Evolutionary conservation across 176 grass and related monocot genomes (phyloP).

Genomic region (Oryza coarctata): DNA sequence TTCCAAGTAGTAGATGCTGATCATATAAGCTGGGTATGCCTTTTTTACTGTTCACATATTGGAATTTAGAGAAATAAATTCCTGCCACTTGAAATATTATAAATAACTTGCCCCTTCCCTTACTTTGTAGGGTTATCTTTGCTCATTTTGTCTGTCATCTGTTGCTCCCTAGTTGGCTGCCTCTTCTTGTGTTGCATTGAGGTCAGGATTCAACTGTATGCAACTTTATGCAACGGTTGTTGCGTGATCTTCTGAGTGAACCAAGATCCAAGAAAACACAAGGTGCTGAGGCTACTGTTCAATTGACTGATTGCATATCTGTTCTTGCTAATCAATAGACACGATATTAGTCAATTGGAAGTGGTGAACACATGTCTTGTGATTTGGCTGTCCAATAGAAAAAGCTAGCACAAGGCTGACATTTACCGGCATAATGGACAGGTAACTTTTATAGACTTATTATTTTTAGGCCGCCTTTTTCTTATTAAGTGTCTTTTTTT

Average conservation of each 20-base stretch:
- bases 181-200: slow-evolving; percentile 38
- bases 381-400: slow-evolving; percentile 20
- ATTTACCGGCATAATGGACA: slow-evolving; percentile 50
- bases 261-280: slow-evolving; percentile 12
- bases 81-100: slow-evolving; percentile 31
- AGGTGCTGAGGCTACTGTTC: not conserved
- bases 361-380: slow-evolving; percentile 14
- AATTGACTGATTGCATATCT: not conserved
- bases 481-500: slow-evolving; percentile 12
- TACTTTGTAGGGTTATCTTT: slow-evolving; percentile 53
- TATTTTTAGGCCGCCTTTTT: slow-evolving; percentile 4
- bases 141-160: slow-evolving; percentile 25
- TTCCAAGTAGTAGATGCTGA: slow-evolving; percentile 32
- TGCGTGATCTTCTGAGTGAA: slow-evolving; percentile 18
- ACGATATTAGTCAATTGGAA: slow-evolving; percentile 32
- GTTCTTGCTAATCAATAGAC: not conserved
- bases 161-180: slow-evolving; percentile 44
- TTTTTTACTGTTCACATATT: slow-evolving; percentile 4
- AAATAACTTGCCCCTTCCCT: slow-evolving; percentile 1
- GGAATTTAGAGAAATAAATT: slow-evolving; percentile 18
- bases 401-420: slow-evolving; percentile 11
- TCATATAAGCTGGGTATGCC: slow-evolving; percentile 39
- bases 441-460: slow-evolving; percentile 40
- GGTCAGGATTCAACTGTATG: slow-evolving; percentile 31
- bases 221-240: slow-evolving; percentile 23